Percentiles rank a stretch among this genome's conserved stretches.
These are phyloP conservation scores for Fusarium sp. DNA, from an alignment of 2,329 filamentous ascomycete species.

Conservation along the genomic window DNA sequence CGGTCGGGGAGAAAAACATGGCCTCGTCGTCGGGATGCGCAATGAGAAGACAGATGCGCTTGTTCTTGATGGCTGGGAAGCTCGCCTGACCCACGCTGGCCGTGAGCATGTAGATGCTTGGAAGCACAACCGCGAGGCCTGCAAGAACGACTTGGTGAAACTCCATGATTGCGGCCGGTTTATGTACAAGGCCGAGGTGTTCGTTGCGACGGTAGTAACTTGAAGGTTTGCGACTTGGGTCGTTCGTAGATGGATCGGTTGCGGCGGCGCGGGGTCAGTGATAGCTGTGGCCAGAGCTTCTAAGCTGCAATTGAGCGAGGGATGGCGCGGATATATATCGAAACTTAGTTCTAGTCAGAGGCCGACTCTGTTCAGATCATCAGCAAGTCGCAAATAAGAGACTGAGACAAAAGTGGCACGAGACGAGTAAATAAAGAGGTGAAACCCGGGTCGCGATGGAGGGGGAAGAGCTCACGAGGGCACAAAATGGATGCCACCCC, in stretches of 20 bases:
- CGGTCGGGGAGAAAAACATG: conserved; percentile 97
- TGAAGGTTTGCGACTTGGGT: background rate
- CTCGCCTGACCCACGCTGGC: conserved; percentile 62
- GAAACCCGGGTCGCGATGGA: conserved; percentile 24
- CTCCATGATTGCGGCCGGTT: conserved; percentile 40
- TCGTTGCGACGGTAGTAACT: conserved; percentile 8
- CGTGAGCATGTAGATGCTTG: conserved; percentile 68
- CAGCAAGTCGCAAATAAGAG: conserved; percentile 15
- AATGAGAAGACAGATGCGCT: conserved; percentile 92
- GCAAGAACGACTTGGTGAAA: conserved; percentile 45
- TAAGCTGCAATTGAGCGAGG: conserved; percentile 4
- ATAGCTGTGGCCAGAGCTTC: conserved; percentile 3
- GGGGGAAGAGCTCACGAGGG: conserved; percentile 38
- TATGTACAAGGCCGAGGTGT: background rate
- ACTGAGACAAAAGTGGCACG: conserved; percentile 31
- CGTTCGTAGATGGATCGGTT: conserved; percentile 4
- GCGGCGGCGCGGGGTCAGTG: conserved; percentile 10
- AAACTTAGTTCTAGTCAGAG: conserved; percentile 5
- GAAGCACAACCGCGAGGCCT: conserved; percentile 57
- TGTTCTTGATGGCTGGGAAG: conserved; percentile 80
- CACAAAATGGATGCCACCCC: conserved; percentile 35
- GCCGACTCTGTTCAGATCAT: conserved; percentile 8
- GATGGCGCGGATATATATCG: conserved; percentile 7
- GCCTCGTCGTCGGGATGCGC: conserved; percentile 98
- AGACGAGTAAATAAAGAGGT: conserved; percentile 31